Evolutionary conservation across 495 filamentous ascomycete genomes (phyloP).

Genomic region (Aspergillus wentii): DNA sequence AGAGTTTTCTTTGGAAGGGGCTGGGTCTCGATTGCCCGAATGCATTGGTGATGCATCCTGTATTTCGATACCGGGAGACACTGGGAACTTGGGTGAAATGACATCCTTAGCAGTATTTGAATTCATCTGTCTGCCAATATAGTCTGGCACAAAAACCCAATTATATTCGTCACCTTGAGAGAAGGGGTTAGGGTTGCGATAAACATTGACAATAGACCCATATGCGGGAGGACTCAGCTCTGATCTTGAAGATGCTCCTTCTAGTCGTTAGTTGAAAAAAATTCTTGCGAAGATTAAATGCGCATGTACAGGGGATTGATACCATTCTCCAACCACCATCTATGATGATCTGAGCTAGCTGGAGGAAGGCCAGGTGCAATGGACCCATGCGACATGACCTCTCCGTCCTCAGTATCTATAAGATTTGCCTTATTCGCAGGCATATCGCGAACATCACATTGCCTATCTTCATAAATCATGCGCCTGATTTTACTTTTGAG

Average conservation of each 20-base stretch:
- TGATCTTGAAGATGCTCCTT: conserved; percentile 71
- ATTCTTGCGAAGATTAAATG: not conserved
- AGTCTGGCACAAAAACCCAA: conserved; percentile 52
- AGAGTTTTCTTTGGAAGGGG: conserved; percentile 3
- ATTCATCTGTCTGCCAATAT: too few relatives aligned
- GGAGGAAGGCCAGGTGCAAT: conserved; percentile 79
- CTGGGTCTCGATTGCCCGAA: conserved; percentile 4
- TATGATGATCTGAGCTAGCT: conserved; percentile 81
- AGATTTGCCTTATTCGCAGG: conserved; percentile 32
- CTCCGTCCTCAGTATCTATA: conserved; percentile 66
- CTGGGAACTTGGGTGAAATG: conserved; percentile 1
- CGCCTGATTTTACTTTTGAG: conserved; percentile 64
- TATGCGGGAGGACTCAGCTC: conserved; percentile 57
- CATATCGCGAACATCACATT: conserved; percentile 47
- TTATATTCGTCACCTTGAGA: conserved; percentile 61
- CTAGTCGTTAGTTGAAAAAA: conserved; percentile 9
- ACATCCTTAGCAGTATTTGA: not conserved
- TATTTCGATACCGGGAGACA: conserved; percentile 8
- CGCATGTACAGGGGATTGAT: too few relatives aligned
- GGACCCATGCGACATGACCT: conserved; percentile 65
- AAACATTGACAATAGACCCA: conserved; percentile 60
- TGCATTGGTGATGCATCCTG: too few relatives aligned
- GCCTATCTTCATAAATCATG: conserved; percentile 66
- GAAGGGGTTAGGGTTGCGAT: conserved; percentile 80
- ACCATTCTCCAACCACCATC: conserved; percentile 94